Base-by-base conservation (phyloP, 2,329 filamentous ascomycete species). In the Aspergillus neoniger region DNA sequence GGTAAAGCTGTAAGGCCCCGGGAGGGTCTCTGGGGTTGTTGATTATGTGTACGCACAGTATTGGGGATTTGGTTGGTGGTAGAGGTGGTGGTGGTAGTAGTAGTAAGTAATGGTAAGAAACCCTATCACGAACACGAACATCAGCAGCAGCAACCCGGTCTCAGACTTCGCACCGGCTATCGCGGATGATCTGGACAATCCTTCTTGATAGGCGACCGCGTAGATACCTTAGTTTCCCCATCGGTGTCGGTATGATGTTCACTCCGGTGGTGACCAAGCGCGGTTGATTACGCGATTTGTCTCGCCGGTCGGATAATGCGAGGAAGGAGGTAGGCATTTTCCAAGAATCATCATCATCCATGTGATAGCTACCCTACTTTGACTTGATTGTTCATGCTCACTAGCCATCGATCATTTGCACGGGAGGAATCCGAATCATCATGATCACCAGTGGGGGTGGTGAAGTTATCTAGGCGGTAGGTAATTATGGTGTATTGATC, bases 111-210 rank as follows among this genome's bases (percentile, higher is more conserved):
- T 28, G 49, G 57, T 59, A 59, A 28, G n/a, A 30, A 30, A 12
- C 17, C 14, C 21, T 49, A 50, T 50, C 47, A 50, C 47, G 47
- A 50, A 50, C 25, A 65, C 43, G 50, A 63, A 61, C 52, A 55
- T 36, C 32, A 36, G 12, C 41, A 36, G 12, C 41, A 44, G 19
- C 41, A 19, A 23, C 21, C 44, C 47, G 15, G 47, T 50, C 47
- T 32, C 47, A 50, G n/a, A 58, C 41, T 58, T 58, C 56, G 54
- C 58, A 28, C 66, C 67, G 67, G 67, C 65, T 68, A 69, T 68
- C 67, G 67, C 67, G 67, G 67, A 65, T 65, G 65, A 64, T 61
- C 57, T 60, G 53, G 60, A 61, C 61, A 65, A 61, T 57, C 39
- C 30, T 64, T 52, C 50, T 58, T 28, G 28, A 52, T 57, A 57